A percentile compares a stretch with the other conserved stretches of the same genome.
These are phyloP conservation scores for Eucalyptus grandis DNA, from an alignment of 345 rosid species.

Conservation along the genomic window DNA sequence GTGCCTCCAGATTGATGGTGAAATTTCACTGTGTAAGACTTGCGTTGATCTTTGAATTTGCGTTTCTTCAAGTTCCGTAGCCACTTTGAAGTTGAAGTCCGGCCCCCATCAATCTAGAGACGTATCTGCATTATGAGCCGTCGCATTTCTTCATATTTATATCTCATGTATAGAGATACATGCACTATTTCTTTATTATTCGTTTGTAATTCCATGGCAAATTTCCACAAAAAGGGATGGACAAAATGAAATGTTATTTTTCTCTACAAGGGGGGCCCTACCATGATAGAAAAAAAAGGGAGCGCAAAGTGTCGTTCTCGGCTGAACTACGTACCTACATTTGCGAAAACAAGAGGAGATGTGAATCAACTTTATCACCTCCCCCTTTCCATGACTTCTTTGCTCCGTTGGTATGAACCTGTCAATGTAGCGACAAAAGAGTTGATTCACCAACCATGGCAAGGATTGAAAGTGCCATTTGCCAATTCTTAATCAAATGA, in stretches of 20 bases:
- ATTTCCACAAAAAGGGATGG: background rate
- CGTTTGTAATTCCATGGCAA: background rate
- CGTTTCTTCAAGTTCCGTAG: background rate
- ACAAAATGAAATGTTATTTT: background rate
- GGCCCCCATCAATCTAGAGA: background rate
- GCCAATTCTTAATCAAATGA: background rate
- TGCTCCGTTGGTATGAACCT: background rate
- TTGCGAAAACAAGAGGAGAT: background rate
- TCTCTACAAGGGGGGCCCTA: background rate
- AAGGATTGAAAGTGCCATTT: background rate
- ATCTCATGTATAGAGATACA: background rate
- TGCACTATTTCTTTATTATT: too few relatives aligned
- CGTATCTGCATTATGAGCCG: background rate
- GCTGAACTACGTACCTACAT: background rate
- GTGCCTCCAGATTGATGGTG: background rate
- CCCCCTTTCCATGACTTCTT: background rate
- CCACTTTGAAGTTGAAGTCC: background rate
- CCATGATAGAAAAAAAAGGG: background rate
- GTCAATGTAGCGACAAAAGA: background rate
- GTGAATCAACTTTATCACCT: background rate
- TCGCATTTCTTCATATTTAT: background rate
- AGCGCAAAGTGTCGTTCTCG: background rate
- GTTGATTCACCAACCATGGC: background rate
- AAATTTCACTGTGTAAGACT: background rate
- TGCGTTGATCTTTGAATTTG: background rate